Conservation (phyloP, 768 basidiomycete genomes). For the Dendrothele bispora region DNA sequence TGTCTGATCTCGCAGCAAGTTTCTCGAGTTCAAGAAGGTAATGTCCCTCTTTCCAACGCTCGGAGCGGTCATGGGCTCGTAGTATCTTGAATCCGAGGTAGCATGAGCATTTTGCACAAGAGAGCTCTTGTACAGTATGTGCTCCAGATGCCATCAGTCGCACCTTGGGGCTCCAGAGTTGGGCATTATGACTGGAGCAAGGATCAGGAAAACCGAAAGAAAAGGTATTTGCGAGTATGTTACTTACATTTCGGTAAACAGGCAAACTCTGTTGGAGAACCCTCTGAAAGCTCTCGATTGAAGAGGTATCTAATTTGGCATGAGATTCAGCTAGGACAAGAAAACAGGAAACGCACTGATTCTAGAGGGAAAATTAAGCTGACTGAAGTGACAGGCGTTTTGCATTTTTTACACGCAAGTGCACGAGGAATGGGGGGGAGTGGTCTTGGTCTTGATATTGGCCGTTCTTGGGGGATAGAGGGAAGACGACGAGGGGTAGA, state of each 20-base stretch:
- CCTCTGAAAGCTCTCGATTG: slow-evolving; percentile 52
- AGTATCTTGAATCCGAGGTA: slow-evolving; percentile 68
- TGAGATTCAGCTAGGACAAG: not conserved
- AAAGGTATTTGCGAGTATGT: not conserved
- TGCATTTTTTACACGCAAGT: slow-evolving; percentile 46
- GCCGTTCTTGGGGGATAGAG: slow-evolving; percentile 18
- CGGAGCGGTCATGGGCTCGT: slow-evolving; percentile 52
- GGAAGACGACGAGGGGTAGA: slow-evolving; percentile 17
- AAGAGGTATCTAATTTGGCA: slow-evolving; percentile 36
- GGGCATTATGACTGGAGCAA: slow-evolving; percentile 45
- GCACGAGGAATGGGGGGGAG: slow-evolving; percentile 49
- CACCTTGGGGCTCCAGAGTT: slow-evolving; percentile 42
- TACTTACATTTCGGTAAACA: slow-evolving; percentile 57
- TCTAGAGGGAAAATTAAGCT: slow-evolving; percentile 41
- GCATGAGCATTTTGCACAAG: slow-evolving; percentile 46
- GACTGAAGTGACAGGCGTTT: slow-evolving; percentile 43
- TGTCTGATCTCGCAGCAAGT: slow-evolving; percentile 21
- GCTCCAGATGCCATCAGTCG: slow-evolving; percentile 65
- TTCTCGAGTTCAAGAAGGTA: slow-evolving; percentile 60
- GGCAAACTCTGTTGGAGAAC: slow-evolving; percentile 56
- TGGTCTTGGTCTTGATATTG: slow-evolving; percentile 45
- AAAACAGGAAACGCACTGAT: slow-evolving; percentile 28
- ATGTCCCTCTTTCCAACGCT: slow-evolving; percentile 64
- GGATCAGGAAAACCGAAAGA: not conserved
- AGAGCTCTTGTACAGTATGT: slow-evolving; percentile 59